Percentiles rank a stretch among this genome's conserved stretches.
phyloP scores from a whole-genome alignment of 495 filamentous ascomycete genomes.

The Trichoderma erinaceum region DNA sequence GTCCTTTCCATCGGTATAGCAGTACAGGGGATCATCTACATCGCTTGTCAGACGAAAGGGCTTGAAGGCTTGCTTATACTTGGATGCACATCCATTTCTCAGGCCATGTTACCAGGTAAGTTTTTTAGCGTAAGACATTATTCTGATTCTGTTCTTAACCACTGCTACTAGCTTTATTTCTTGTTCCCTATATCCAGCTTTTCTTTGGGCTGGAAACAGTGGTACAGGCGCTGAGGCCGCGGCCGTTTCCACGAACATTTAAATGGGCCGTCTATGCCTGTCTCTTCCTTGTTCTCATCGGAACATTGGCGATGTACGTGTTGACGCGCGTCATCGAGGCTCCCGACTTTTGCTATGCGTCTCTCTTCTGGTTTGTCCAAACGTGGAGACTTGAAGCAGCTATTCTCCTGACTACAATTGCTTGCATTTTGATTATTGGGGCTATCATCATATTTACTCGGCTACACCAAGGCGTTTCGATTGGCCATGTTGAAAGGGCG shows the following conservation, averaged over 20 bases:
- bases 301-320: conserved; percentile 35
- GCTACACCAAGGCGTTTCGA: conserved; percentile 34
- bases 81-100: conserved; percentile 36
- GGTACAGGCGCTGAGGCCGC: conserved; percentile 32
- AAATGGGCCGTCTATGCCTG: conserved; percentile 41
- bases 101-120: conserved; percentile 45
- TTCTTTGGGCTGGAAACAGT: conserved; percentile 40
- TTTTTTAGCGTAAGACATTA: conserved; percentile 2
- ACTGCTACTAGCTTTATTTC: conserved; percentile 34
- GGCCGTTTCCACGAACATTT: conserved; percentile 34
- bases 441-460: conserved; percentile 31
- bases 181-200: conserved; percentile 43
- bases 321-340: conserved; percentile 38
- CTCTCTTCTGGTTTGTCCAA: conserved; percentile 46
- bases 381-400: conserved; percentile 39
- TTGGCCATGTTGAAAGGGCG: conserved; percentile 36
- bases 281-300: conserved; percentile 32
- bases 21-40: conserved; percentile 41
- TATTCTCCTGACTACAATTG: conserved; percentile 31
- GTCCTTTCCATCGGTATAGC: conserved; percentile 41
- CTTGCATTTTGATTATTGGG: conserved; percentile 27
- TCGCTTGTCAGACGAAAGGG: conserved; percentile 38
- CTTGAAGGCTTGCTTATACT: conserved; percentile 32
- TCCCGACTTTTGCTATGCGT: conserved; percentile 37
- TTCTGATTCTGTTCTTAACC: conserved; percentile 19